Percentiles rank a stretch among this genome's conserved stretches.
Evolutionary conservation across 1,139 yeast genomes (phyloP).

Genomic region (Taphrina flavorubra): DNA sequence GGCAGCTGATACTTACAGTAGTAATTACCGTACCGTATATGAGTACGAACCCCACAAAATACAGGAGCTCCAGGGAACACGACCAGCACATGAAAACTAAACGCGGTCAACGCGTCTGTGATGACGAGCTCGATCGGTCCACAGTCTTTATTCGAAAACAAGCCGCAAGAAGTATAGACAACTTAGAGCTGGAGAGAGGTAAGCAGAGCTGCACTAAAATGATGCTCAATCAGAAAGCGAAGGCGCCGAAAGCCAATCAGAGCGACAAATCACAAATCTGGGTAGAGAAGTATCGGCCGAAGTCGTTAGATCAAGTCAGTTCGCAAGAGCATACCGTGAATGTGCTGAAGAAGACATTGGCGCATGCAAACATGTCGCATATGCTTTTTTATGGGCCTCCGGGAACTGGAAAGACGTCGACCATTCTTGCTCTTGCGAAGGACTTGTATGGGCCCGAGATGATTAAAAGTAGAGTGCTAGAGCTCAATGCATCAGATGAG

Average conservation of each 20-base stretch:
- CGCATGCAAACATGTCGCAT: slow-evolving; percentile 83
- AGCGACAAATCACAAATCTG: slow-evolving; percentile 31
- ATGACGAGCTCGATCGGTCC: too few species aligned
- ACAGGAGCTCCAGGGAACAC: too few species aligned
- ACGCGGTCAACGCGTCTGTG: too few species aligned
- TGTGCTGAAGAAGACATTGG: slow-evolving; percentile 78
- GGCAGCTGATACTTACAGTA: too few species aligned
- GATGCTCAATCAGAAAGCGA: not conserved
- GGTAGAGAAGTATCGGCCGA: slow-evolving; percentile 62
- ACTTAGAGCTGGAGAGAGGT: too few species aligned
- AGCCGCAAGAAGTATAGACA: too few species aligned
- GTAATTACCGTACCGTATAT: too few species aligned
- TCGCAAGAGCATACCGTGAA: slow-evolving; percentile 90
- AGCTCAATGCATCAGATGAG: slow-evolving; percentile 94
- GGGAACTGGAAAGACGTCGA: slow-evolving; percentile 95
- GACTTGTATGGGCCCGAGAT: slow-evolving; percentile 71
- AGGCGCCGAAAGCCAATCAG: not conserved
- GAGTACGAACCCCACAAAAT: too few species aligned
- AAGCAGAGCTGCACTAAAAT: not conserved
- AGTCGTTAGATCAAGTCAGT: slow-evolving; percentile 78
- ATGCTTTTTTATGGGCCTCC: slow-evolving; percentile 98
- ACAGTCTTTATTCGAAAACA: too few species aligned
- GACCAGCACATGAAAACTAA: too few species aligned
- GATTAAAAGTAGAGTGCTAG: slow-evolving; percentile 78
- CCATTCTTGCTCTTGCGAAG: slow-evolving; percentile 83